Evolutionary conservation across 2,329 filamentous ascomycete species (phyloP), one percentile per base, ranked within the genome.

Genomic region (Thielaviopsis euricoi): DNA sequence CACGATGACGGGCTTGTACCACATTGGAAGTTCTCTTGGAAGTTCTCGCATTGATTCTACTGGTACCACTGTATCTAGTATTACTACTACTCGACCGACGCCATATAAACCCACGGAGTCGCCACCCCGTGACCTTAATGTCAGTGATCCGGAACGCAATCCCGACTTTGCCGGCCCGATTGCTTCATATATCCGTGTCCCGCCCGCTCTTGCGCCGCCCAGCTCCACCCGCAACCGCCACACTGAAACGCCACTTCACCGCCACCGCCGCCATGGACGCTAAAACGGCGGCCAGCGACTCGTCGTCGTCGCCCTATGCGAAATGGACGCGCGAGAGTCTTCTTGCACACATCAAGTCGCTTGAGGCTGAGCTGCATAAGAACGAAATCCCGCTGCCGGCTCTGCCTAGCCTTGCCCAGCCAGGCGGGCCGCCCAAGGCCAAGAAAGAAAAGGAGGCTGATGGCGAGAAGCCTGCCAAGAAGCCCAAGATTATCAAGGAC

Each of bases 251-350:
- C 37, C 37, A 43, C 55, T 60, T 60, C 40, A 53, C 56, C 46
- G 48, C 53, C n/a, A 25, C 40, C 50, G 43, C 48, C 23, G 29
- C 53, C 19, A 58, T 58, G 56, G 53, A 58, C 22, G 56, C 56
- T 21, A 50, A 52, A 26, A 37, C 56, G 5, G n/a, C 67, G 13
- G 63, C 65, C 26, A 66, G 69, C 17, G 58, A 64, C 21, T 57
- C 29, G 29, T 10, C 29, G 29, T 33, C 29, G 29, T 33, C 29
- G 12, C 71, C 74, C 51, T 90, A 90, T 70, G 74, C 75, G 48
- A 75, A 74, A 62, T 90, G 85, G 86, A 82, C 78, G 57, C 82
- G 80, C 62, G 76, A 81, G 46, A 80, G 80, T 51, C 79, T 93
- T 43, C 78, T 93, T 50, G 72, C 79, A 62, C 78, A 85, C 48